Evolutionary conservation across 441 rosid species (phyloP).

Genomic region (Erodium trifolium): DNA sequence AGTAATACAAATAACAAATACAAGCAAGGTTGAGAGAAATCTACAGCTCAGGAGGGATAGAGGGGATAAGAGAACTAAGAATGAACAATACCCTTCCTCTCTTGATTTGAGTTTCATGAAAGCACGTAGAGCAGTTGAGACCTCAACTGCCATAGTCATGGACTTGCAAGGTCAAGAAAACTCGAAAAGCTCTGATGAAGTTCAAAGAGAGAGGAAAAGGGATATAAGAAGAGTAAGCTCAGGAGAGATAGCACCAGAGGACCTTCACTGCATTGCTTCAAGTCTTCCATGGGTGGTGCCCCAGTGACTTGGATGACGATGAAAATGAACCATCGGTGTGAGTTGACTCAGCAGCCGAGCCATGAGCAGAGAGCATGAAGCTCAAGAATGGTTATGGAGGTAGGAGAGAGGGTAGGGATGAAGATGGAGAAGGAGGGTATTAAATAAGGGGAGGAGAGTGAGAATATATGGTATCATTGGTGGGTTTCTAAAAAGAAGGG

Average conservation of each 20-base stretch:
- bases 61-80: background rate
- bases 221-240: slow-evolving; percentile 14
- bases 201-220: background rate
- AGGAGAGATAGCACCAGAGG: slow-evolving; percentile 16
- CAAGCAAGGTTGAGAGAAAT: background rate
- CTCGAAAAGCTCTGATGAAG: slow-evolving; percentile 13
- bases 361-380: background rate
- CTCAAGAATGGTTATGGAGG: background rate
- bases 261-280: background rate
- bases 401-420: background rate
- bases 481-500: background rate
- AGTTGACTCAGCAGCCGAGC: background rate
- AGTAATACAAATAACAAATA: too few relatives aligned
- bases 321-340: background rate
- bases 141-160: background rate
- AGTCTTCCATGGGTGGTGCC: background rate
- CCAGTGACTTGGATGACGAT: background rate
- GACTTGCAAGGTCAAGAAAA: slow-evolving; percentile 27
- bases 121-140: background rate
- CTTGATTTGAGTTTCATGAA: background rate
- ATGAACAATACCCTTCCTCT: background rate
- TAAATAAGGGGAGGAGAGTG: background rate
- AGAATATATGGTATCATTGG: background rate
- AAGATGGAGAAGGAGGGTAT: background rate
- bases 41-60: background rate